A percentile compares a stretch with the other conserved stretches of the same genome.
phyloP scores from a whole-genome alignment of 1,284 basidiomycete species.

The Volvariella volvacea region DNA sequence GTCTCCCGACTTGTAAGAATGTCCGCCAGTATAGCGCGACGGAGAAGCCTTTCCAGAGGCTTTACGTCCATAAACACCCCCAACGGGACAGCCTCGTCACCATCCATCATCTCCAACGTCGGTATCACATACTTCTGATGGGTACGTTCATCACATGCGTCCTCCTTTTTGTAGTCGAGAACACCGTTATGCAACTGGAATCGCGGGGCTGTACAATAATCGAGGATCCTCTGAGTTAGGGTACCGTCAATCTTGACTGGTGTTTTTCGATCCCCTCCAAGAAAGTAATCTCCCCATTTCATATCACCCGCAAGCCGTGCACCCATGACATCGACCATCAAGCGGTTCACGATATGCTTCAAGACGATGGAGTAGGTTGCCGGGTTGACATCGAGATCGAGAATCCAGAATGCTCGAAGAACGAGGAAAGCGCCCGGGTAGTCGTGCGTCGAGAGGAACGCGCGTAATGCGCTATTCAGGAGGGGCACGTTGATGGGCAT shows the following conservation, averaged over 20 bases:
- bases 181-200: constrained; percentile 8
- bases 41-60: constrained; percentile 15
- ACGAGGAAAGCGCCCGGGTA: constrained; percentile 38
- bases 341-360: constrained; percentile 15
- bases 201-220: neutral
- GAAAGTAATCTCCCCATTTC: constrained; percentile 13
- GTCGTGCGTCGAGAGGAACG: constrained; percentile 36
- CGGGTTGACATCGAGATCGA: constrained; percentile 23
- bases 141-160: neutral
- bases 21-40: constrained; percentile 12
- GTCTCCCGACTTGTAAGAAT: neutral
- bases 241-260: constrained; percentile 5
- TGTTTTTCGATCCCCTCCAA: neutral
- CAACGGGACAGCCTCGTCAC: constrained; percentile 8
- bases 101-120: constrained; percentile 14
- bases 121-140: constrained; percentile 9
- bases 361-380: constrained; percentile 35
- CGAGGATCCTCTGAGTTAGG: constrained; percentile 10
- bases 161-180: neutral
- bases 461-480: constrained; percentile 34
- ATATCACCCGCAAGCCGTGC: constrained; percentile 6
- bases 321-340: constrained; percentile 13
- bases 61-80: constrained; percentile 9
- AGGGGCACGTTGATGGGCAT: constrained; percentile 22
- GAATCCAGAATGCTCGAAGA: constrained; percentile 24